phyloP scores from a whole-genome alignment of 2,329 filamentous ascomycete genomes.

The Phaeoacremonium minimum region DNA sequence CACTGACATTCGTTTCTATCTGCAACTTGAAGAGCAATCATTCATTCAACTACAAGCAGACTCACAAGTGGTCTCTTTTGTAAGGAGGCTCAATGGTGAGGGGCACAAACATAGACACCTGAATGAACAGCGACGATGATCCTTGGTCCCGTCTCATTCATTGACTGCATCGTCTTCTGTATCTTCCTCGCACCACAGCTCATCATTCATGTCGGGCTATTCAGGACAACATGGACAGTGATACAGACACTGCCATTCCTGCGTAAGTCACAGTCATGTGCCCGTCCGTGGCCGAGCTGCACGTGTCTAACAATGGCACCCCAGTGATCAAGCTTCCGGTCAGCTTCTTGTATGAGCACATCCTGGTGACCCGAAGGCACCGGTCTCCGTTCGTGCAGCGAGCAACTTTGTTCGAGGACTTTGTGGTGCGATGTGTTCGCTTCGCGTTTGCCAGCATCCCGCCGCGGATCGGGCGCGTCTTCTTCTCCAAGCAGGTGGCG shows the following conservation, averaged over 20 bases:
- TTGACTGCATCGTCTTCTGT: conserved; percentile 73
- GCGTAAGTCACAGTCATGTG: too few species aligned
- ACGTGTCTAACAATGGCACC: too few species aligned
- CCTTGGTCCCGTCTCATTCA: conserved; percentile 66
- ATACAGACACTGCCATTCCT: conserved; percentile 66
- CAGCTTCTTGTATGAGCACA: conserved; percentile 54
- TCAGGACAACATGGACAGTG: conserved; percentile 52
- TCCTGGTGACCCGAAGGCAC: conserved; percentile 34
- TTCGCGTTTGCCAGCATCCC: conserved; percentile 74
- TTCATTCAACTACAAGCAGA: too few species aligned
- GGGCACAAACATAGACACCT: too few species aligned
- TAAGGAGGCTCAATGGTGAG: too few species aligned
- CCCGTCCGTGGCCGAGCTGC: too few species aligned
- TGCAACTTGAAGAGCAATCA: too few species aligned
- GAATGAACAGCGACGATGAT: conserved; percentile 64
- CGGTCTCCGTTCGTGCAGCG: conserved; percentile 62
- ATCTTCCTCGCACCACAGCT: conserved; percentile 68
- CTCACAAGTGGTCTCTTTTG: too few species aligned
- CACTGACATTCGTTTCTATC: too few species aligned
- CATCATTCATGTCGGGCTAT: conserved; percentile 60
- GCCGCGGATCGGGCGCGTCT: conserved; percentile 64
- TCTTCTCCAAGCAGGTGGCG: conserved; percentile 71
- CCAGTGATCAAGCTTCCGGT: conserved; percentile 57
- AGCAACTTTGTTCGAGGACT: conserved; percentile 71
- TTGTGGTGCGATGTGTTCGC: conserved; percentile 72